phyloP scores from a whole-genome alignment of 2,329 filamentous ascomycete genomes.

The Chrysoporthe cubensis region DNA sequence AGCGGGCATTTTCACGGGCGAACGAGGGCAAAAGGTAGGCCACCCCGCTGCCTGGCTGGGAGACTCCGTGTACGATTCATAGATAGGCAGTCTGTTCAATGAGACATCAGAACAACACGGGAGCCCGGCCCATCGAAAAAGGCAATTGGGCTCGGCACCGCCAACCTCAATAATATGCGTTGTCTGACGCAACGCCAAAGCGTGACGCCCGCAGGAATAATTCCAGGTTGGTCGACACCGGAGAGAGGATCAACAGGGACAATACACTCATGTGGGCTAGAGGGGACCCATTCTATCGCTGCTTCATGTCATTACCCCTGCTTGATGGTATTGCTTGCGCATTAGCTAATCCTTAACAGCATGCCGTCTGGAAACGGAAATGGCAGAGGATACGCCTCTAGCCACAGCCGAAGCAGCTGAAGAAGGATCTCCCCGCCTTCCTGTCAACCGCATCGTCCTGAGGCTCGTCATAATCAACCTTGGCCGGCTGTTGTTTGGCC shows the following conservation, averaged over 20 bases:
- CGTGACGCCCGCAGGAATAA: not conserved
- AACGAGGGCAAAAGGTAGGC: constrained; percentile 1
- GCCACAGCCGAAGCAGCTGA: too few species aligned
- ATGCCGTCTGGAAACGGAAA: too few species aligned
- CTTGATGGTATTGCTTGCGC: not conserved
- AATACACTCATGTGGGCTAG: not conserved
- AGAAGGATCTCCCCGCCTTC: not conserved
- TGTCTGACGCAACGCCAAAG: not conserved
- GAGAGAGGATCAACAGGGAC: not conserved
- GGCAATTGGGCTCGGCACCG: not conserved
- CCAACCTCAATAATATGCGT: not conserved
- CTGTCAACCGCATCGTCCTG: not conserved
- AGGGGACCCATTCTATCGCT: too few species aligned
- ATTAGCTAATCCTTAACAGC: too few species aligned
- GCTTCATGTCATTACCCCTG: too few species aligned
- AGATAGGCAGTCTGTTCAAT: constrained; percentile 14
- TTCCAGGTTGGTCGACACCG: not conserved
- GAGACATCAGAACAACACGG: not conserved
- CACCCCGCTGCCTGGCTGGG: not conserved
- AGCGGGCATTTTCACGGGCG: constrained; percentile 16
- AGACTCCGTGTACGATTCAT: constrained; percentile 8
- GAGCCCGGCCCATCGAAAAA: not conserved
- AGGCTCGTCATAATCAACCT: not conserved
- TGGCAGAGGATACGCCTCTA: too few species aligned
- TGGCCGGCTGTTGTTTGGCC: not conserved